Percentiles rank a stretch among this genome's conserved stretches.
phyloP scores from a whole-genome alignment of 1,284 basidiomycete genomes.

The Ustilago trichophora region DNA sequence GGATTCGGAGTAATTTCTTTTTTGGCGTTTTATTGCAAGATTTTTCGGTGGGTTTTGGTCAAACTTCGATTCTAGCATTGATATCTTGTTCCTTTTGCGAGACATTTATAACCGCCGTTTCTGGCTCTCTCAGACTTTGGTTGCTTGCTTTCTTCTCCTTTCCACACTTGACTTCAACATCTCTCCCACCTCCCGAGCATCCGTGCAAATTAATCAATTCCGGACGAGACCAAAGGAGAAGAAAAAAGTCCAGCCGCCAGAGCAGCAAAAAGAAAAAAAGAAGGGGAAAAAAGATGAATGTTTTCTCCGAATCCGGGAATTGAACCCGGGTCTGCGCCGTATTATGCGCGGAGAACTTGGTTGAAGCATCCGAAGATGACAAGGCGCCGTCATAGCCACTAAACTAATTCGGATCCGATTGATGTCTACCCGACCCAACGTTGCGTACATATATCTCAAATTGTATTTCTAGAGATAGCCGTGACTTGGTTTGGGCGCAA shows the following conservation, averaged over 20 bases:
- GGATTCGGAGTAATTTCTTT: slow-evolving; percentile 34
- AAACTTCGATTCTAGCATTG: too few species aligned
- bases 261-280: neutral
- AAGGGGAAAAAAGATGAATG: slow-evolving; percentile 1
- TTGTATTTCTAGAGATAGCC: too few species aligned
- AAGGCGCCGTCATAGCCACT: slow-evolving; percentile 56
- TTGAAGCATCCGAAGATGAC: slow-evolving; percentile 23
- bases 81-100: too few species aligned
- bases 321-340: slow-evolving; percentile 55
- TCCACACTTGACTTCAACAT: too few species aligned
- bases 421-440: neutral
- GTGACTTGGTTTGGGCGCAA: too few species aligned
- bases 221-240: neutral
- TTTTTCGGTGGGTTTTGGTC: too few species aligned
- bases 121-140: too few species aligned
- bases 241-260: neutral
- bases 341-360: slow-evolving; percentile 31
- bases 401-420: slow-evolving; percentile 30
- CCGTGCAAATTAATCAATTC: too few species aligned
- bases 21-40: neutral
- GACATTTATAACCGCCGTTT: too few species aligned
- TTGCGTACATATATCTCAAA: neutral
- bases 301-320: slow-evolving; percentile 51
- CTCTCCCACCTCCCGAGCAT: too few species aligned
- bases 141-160: too few species aligned